phyloP scores from a whole-genome alignment of 2,329 filamentous ascomycete species.

The Fusarium agapanthi region DNA sequence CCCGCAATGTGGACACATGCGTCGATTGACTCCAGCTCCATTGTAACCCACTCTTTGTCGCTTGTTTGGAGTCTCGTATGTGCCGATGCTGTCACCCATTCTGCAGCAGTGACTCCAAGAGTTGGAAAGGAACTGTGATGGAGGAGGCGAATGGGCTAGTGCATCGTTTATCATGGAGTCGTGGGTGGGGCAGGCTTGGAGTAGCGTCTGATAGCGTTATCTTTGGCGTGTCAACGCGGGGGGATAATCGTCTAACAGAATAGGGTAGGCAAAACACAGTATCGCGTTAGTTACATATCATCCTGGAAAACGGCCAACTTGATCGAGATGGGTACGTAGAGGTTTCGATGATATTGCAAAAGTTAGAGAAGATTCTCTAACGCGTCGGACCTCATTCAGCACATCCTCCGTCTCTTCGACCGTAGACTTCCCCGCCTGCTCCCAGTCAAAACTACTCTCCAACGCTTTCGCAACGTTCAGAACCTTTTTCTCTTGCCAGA shows the following conservation, averaged over 20 bases:
- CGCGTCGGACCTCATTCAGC: not conserved
- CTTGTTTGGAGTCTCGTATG: constrained; percentile 11
- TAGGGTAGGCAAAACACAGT: accelerated
- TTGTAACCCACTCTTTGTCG: constrained; percentile 18
- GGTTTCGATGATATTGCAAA: no score
- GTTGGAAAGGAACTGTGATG: not conserved
- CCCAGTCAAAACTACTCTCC: constrained; percentile 57
- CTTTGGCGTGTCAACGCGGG: not conserved
- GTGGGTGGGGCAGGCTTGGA: not conserved
- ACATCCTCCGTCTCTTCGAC: not conserved
- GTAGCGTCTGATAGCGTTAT: not conserved
- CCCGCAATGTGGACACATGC: constrained; percentile 53
- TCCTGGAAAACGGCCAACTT: no score
- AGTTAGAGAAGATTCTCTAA: not conserved
- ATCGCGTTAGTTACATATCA: not conserved
- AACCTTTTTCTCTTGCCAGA: constrained; percentile 60
- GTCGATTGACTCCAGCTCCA: constrained; percentile 25
- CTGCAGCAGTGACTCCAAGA: constrained; percentile 5
- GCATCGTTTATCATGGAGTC: constrained; percentile 13
- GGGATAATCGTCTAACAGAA: not conserved
- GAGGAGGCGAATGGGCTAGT: constrained; percentile 1
- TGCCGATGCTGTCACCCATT: not conserved
- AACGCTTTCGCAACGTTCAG: constrained; percentile 56
- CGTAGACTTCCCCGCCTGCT: not conserved
- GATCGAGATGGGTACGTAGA: no score